phyloP scores from a whole-genome alignment of 305 asterid genomes.

The Fraxinus ornus region DNA sequence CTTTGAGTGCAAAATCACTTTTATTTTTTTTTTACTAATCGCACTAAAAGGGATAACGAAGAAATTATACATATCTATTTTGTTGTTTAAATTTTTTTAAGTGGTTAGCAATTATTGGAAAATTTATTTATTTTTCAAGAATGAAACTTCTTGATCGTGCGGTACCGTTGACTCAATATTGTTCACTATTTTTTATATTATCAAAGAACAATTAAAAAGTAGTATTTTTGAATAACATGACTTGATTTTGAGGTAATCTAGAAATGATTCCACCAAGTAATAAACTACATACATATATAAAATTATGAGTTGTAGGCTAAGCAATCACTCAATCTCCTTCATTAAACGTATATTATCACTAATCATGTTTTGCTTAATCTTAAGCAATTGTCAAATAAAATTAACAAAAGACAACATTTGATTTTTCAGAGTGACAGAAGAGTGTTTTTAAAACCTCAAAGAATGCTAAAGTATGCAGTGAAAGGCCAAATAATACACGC shows the following conservation, averaged over 20 bases:
- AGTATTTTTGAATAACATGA: neutral
- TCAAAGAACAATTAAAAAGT: neutral
- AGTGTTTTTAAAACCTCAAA: neutral
- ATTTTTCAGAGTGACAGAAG: neutral
- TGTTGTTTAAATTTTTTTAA: neutral
- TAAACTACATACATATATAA: neutral
- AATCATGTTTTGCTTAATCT: neutral
- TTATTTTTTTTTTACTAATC: neutral
- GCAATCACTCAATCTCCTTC: neutral
- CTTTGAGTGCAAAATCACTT: neutral
- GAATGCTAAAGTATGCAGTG: neutral
- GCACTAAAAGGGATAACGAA: neutral
- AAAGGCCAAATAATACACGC: neutral
- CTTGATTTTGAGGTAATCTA: neutral
- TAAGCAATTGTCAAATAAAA: neutral
- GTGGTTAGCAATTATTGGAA: neutral
- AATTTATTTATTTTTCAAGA: neutral
- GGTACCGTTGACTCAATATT: neutral
- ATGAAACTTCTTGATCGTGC: neutral
- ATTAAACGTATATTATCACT: neutral
- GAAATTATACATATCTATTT: neutral
- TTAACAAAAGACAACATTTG: constrained; percentile 2
- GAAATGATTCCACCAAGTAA: neutral
- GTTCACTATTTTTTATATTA: neutral
- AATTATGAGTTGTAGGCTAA: neutral